Evolutionary conservation across 2,329 filamentous ascomycete genomes (phyloP), one percentile per base, ranked within the genome.

Genomic region (Eurotiales sp.): DNA sequence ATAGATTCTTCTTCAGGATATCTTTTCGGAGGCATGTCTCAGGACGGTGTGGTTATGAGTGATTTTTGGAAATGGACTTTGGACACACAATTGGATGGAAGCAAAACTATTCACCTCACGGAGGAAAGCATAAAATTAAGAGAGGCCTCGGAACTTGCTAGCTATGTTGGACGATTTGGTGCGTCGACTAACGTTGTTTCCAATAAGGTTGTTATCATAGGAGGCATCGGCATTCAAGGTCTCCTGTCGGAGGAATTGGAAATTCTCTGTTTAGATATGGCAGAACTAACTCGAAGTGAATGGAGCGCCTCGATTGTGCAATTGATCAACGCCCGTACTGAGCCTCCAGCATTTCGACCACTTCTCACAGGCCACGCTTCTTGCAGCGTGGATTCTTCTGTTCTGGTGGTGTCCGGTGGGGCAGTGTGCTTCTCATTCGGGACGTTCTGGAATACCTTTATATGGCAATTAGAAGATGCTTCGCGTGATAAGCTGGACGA

Each of bases 401-500:
- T 90, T 3, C 61, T 88, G 8, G 71, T 95, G 7, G 68, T 87
- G 43, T 90, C 90, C 1, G 91, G 91, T 14, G 91, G 90, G 32
- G 89, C 87, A 14, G 88, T 90, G 0, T 95, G 90, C 66, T 95
- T 95, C 72, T 90, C 88, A 0, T 95, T 95, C 78, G 90, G 90
- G 1, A 88, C 87, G 6, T 90, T 82, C 61, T 95, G 88, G 88
- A 91, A 90, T 46, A 76, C 77, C 27, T 82, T 82, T 1, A 73
- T 77, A 11, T 85, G 72, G 72, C 65, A 70, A 2, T 59, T 83
- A 57, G 67, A 66, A 63, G 65, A 59, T 23, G 52, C 52, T 23
- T 57, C 62, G 29, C 56, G 59, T 15, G 50, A 47, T 3, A 34
- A 51, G n/a, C 52, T 55, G 37, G 69, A 68, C 53, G 52, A 58